Evolutionary conservation across 1,139 yeast genomes (phyloP).

Genomic region (Pichia sp.): DNA sequence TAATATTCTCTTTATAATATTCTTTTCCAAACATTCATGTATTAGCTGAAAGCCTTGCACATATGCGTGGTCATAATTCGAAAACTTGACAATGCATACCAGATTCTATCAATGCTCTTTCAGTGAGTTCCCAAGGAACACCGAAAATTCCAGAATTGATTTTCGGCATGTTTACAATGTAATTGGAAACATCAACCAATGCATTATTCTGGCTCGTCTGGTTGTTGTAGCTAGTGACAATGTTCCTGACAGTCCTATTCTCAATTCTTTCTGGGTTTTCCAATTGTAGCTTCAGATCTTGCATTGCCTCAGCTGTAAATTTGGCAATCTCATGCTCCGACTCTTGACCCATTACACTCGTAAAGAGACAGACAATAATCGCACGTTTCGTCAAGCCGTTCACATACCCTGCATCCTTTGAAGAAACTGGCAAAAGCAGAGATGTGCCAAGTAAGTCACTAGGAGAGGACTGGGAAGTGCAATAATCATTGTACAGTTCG

Average conservation of each 20-base stretch:
- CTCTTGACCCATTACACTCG: constrained; percentile 44
- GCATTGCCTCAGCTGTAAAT: constrained; percentile 42
- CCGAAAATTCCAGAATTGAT: constrained; percentile 75
- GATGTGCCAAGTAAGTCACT: constrained; percentile 46
- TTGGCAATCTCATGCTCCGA: constrained; percentile 37
- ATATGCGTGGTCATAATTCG: constrained; percentile 27
- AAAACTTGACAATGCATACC: constrained; percentile 38
- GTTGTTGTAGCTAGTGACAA: constrained; percentile 3
- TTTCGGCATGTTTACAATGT: constrained; percentile 53
- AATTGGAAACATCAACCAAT: background rate
- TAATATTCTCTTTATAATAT: too few relatives aligned
- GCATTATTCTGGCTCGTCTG: background rate
- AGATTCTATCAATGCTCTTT: constrained; percentile 34
- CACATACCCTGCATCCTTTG: constrained; percentile 28
- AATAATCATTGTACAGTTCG: constrained; percentile 39
- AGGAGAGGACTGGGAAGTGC: constrained; percentile 31
- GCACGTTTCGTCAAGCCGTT: constrained; percentile 22
- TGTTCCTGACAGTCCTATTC: constrained; percentile 4
- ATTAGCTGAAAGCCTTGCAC: too few relatives aligned
- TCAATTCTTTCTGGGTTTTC: constrained; percentile 12
- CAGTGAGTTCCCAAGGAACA: constrained; percentile 75
- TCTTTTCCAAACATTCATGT: too few relatives aligned
- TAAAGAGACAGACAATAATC: constrained; percentile 59
- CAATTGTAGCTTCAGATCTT: constrained; percentile 38
- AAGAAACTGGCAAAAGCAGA: constrained; percentile 35